Percentiles rank a stretch among this genome's conserved stretches.
Conservation (phyloP, 1,284 basidiomycete species). For the Cutaneotrichosporon sp. region DNA sequence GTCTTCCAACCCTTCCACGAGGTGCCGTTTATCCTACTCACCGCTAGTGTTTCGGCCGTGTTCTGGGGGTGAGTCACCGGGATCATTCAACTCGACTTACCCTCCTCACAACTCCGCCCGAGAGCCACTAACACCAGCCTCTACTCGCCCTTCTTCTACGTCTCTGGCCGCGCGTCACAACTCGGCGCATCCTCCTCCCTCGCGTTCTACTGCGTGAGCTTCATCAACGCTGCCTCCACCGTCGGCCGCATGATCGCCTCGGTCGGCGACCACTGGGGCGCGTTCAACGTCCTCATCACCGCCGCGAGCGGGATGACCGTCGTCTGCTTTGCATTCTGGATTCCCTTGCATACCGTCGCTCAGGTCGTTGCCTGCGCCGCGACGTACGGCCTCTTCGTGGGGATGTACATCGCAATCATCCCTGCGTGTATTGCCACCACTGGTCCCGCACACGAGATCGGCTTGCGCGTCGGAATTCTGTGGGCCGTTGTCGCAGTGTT, state of each 20-base stretch:
- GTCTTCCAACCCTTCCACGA: slow-evolving; percentile 31
- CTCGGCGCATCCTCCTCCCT: slow-evolving; percentile 37
- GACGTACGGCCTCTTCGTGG: slow-evolving; percentile 46
- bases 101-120: background rate
- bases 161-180: slow-evolving; percentile 34
- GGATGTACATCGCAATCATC: slow-evolving; percentile 33
- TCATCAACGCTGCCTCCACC: slow-evolving; percentile 40
- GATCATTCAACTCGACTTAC: background rate
- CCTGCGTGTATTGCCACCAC: slow-evolving; percentile 33
- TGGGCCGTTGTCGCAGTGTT: slow-evolving; percentile 33
- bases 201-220: slow-evolving; percentile 35
- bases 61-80: slow-evolving; percentile 10
- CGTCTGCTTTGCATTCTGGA: slow-evolving; percentile 32
- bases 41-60: slow-evolving; percentile 15
- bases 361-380: slow-evolving; percentile 45
- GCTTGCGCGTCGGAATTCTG: slow-evolving; percentile 34
- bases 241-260: slow-evolving; percentile 26
- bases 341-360: slow-evolving; percentile 25
- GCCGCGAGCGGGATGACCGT: slow-evolving; percentile 26
- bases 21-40: slow-evolving; percentile 31
- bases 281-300: slow-evolving; percentile 42
- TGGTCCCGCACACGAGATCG: slow-evolving; percentile 31
- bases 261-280: slow-evolving; percentile 20
- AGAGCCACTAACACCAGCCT: slow-evolving; percentile 28
- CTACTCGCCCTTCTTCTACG: slow-evolving; percentile 43